Evolutionary conservation across 805 yeast genomes (phyloP).

Genomic region (Pichia paraexigua): DNA sequence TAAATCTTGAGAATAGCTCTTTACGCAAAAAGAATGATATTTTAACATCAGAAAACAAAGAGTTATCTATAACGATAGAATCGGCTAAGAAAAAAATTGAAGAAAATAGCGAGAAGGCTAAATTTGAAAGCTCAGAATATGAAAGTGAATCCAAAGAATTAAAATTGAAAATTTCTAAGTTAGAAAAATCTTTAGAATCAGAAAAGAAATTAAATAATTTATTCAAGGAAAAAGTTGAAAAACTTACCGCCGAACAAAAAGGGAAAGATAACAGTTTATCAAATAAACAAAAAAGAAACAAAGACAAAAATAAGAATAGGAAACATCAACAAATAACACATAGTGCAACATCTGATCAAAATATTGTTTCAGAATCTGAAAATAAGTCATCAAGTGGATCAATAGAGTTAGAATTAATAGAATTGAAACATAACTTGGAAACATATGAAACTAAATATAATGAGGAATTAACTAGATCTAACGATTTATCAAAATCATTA

Average conservation of each 20-base stretch:
- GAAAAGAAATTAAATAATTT: conserved; percentile 16
- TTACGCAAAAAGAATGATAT: conserved; percentile 4
- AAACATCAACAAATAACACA: conserved; percentile 8
- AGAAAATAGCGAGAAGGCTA: background rate
- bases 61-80: background rate
- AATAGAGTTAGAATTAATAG: conserved; percentile 8
- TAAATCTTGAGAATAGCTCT: background rate
- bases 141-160: conserved; percentile 3
- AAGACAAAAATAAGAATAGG: conserved; percentile 16
- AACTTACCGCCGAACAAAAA: conserved; percentile 16
- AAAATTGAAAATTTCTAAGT: conserved; percentile 7
- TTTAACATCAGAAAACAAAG: background rate
- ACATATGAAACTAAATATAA: conserved; percentile 10
- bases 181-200: conserved; percentile 20
- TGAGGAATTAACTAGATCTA: conserved; percentile 8
- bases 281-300: background rate
- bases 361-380: background rate
- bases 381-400: background rate
- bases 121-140: background rate
- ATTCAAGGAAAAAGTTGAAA: conserved; percentile 22
- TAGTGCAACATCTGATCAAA: conserved; percentile 6
- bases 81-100: background rate
- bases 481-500: conserved; percentile 25
- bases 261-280: background rate
- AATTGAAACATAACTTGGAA: conserved; percentile 20